Conservation (phyloP, 106 monocot genomes). For the Allium sativum region DNA sequence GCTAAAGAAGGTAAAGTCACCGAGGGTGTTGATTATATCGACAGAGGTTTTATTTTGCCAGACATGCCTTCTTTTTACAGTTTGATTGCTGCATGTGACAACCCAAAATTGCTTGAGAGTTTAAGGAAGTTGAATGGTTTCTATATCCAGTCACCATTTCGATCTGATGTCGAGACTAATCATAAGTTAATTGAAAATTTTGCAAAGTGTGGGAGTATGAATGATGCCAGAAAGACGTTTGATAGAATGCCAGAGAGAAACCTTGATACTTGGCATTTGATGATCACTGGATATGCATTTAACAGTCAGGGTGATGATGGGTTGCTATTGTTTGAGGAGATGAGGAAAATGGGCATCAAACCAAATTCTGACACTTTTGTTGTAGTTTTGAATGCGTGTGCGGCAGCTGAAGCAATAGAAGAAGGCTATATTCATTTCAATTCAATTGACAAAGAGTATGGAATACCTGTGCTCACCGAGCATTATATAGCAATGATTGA, state of each 20-base stretch:
- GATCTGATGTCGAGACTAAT: slow-evolving; percentile 55
- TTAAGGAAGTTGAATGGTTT: slow-evolving; percentile 71
- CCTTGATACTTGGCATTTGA: slow-evolving; percentile 66
- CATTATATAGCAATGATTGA: slow-evolving; percentile 78
- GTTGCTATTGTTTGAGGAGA: slow-evolving; percentile 60
- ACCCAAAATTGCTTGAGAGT: slow-evolving; percentile 54
- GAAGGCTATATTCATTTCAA: slow-evolving; percentile 84
- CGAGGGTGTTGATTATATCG: slow-evolving; percentile 52
- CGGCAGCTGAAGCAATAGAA: slow-evolving; percentile 66
- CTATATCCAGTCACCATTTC: slow-evolving; percentile 62
- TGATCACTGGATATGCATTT: slow-evolving; percentile 52
- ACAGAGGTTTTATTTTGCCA: slow-evolving; percentile 32
- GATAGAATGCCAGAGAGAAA: slow-evolving; percentile 75
- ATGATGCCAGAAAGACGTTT: slow-evolving; percentile 57
- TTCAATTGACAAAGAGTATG: slow-evolving; percentile 67
- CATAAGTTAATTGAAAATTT: slow-evolving; percentile 63
- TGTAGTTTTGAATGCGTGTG: slow-evolving; percentile 56
- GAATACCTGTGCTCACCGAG: slow-evolving; percentile 48
- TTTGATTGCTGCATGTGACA: slow-evolving; percentile 45
- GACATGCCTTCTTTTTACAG: slow-evolving; percentile 38
- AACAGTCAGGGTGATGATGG: slow-evolving; percentile 86
- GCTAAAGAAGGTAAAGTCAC: slow-evolving; percentile 54
- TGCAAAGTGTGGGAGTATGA: slow-evolving; percentile 42
- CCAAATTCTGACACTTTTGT: slow-evolving; percentile 45
- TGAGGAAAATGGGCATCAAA: slow-evolving; percentile 48